Conservation (phyloP, 2,329 filamentous ascomycete species). For the Colletotrichum sp. region DNA sequence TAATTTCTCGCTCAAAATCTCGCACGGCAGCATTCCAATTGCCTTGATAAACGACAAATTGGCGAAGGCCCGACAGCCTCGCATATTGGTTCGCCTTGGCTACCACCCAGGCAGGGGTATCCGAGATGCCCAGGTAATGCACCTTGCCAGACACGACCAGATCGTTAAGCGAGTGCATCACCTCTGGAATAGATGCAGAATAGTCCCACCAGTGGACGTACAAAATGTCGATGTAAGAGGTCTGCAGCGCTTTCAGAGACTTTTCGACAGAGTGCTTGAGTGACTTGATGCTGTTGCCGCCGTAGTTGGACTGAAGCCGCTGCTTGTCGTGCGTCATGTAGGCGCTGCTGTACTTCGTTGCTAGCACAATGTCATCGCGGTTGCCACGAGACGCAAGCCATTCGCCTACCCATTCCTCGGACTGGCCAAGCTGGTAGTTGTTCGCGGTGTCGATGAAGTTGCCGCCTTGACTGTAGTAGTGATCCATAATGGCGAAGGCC, state of each 20-base stretch:
- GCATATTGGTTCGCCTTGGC: constrained; percentile 40
- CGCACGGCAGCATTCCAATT: constrained; percentile 35
- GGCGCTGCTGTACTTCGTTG: constrained; percentile 60
- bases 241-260: constrained; percentile 48
- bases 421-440: constrained; percentile 62
- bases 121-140: constrained; percentile 42
- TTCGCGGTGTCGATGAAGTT: constrained; percentile 73
- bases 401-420: constrained; percentile 61
- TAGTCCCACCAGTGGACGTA: constrained; percentile 50
- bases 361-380: constrained; percentile 59
- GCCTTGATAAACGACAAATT: constrained; percentile 42
- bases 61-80: constrained; percentile 32
- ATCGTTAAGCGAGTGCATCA: constrained; percentile 44
- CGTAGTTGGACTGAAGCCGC: constrained; percentile 35
- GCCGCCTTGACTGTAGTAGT: constrained; percentile 60
- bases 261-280: constrained; percentile 44
- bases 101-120: constrained; percentile 44
- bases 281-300: constrained; percentile 45
- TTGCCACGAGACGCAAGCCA: constrained; percentile 54
- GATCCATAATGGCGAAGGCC: constrained; percentile 62
- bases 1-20: constrained; percentile 43
- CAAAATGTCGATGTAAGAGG: constrained; percentile 46
- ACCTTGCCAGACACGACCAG: constrained; percentile 44
- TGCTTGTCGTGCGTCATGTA: constrained; percentile 35
- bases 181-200: constrained; percentile 41